Conservation (phyloP, 2,329 filamentous ascomycete genomes). For the Fusarium acutatum region DNA sequence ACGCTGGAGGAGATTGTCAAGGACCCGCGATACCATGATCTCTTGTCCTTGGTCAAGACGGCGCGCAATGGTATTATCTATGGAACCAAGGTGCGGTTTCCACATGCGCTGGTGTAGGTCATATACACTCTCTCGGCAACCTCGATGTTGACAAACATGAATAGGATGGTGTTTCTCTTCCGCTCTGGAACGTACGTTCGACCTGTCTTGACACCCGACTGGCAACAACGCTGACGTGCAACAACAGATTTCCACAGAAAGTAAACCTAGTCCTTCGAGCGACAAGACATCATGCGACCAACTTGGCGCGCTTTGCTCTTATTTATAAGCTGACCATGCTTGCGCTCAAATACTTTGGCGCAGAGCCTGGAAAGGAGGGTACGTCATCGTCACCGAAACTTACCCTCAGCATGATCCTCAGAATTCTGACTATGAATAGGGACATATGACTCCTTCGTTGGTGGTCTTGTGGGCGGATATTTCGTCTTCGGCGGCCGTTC, state of each 20-base stretch:
- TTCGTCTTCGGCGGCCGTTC: constrained; percentile 81
- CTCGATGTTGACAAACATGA: constrained; percentile 26
- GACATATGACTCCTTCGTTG: constrained; percentile 84
- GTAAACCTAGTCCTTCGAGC: constrained; percentile 80
- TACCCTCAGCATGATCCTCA: background rate
- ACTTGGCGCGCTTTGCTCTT: constrained; percentile 89
- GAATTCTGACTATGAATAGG: constrained; percentile 49
- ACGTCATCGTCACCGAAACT: constrained; percentile 39
- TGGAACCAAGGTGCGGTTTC: constrained; percentile 96
- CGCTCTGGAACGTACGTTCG: constrained; percentile 80
- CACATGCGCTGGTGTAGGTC: constrained; percentile 85
- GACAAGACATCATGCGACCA: constrained; percentile 88
- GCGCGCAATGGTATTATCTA: constrained; percentile 98
- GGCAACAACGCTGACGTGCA: constrained; percentile 24
- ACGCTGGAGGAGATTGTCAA: constrained; percentile 79
- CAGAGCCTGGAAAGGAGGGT: constrained; percentile 68
- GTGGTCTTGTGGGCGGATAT: constrained; percentile 90
- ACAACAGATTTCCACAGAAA: constrained; percentile 75
- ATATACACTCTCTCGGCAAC: background rate
- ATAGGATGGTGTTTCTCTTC: constrained; percentile 95
- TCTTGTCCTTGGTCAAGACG: constrained; percentile 87
- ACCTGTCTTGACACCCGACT: background rate
- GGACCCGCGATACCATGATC: constrained; percentile 84
- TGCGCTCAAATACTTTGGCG: constrained; percentile 70
- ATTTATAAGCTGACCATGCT: constrained; percentile 90